These are phyloP conservation scores for Candolleomyces eurysporus DNA, from an alignment of 768 basidiomycete genomes.

Conservation along the genomic window DNA sequence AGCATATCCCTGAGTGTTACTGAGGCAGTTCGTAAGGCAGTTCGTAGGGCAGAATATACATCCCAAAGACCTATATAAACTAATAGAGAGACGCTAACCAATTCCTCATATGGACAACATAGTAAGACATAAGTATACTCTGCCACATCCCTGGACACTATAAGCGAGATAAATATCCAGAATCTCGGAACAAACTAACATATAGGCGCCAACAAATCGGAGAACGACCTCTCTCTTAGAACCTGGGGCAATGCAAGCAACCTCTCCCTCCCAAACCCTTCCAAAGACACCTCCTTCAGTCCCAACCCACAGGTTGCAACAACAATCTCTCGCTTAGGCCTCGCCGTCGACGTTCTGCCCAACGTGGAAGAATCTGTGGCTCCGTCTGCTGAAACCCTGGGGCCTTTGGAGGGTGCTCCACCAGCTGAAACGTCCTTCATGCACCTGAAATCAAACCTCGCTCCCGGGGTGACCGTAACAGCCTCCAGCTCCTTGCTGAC, in stretches of 20 bases:
- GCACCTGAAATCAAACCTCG: neutral
- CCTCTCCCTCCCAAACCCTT: neutral
- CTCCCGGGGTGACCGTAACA: neutral
- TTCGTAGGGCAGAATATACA: too few relatives aligned
- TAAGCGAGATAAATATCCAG: neutral
- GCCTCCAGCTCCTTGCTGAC: neutral
- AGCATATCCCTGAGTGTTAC: too few relatives aligned
- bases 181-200: neutral
- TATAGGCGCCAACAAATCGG: neutral
- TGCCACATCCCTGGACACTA: too few relatives aligned
- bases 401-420: too few relatives aligned
- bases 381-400: too few relatives aligned
- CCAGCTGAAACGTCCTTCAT: neutral
- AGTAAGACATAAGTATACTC: too few relatives aligned
- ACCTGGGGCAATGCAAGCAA: neutral
- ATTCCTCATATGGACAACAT: too few relatives aligned
- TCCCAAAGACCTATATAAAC: too few relatives aligned
- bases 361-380: neutral
- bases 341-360: neutral
- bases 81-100: too few relatives aligned
- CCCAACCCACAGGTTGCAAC: conserved; percentile 1
- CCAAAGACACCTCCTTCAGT: neutral
- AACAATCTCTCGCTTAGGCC: neutral
- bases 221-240: neutral
- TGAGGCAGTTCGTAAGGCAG: too few relatives aligned